Base-by-base conservation (phyloP, 1,284 basidiomycete species). In the Tilletia walkeri region DNA sequence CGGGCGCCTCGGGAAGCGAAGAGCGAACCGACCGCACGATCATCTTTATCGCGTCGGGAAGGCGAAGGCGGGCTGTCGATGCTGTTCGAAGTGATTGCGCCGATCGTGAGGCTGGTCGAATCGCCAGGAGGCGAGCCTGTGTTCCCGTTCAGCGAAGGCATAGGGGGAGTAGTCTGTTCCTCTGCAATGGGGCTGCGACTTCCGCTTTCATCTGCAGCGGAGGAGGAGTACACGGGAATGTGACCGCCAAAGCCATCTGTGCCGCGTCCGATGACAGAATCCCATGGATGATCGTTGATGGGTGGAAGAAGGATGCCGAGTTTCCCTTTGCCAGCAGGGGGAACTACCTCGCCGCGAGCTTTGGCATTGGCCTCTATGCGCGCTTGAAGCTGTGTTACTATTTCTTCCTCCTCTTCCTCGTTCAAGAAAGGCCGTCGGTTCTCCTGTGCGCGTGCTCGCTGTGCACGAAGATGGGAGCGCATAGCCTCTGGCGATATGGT, bases 361-460 rank as follows among this genome's bases (percentile, higher is more conserved):
- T 78, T 76, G 45, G 65, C 71, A 12, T 72, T 70, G 20, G 73
- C 74, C 47, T 79, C 74, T 53, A 66, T 50, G 38, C 49, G 56
- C 24, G 69, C 67, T 65, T 75, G 73, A 61, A 81, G 74, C 70
- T 81, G 77, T 34, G 78, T 75, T 56, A 81, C 80, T 69, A 81
- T 80, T 66, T 74, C 79, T 66, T 81, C 75, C 47, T 81, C 79
- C 69, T 81, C 79, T 66, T 79, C 77, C 54, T 81, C 79, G 9
- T 78, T 81, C 56, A 81, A 71, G 34, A 80, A 81, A 70, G 73
- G 72, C 36, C 71, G 63, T 4, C 69, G 66, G 3, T 61, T 69
- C 24, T 77, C 79, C 45, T 78, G 69, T 53, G 79, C 79, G 59
- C 78, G 71, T 12, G 76, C 78, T 34, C 79, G 66, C 47, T 81